Percentiles rank a stretch among this genome's conserved stretches.
Conservation (phyloP, 352 stramenopile species). For the Globisporangium paddicum region DNA sequence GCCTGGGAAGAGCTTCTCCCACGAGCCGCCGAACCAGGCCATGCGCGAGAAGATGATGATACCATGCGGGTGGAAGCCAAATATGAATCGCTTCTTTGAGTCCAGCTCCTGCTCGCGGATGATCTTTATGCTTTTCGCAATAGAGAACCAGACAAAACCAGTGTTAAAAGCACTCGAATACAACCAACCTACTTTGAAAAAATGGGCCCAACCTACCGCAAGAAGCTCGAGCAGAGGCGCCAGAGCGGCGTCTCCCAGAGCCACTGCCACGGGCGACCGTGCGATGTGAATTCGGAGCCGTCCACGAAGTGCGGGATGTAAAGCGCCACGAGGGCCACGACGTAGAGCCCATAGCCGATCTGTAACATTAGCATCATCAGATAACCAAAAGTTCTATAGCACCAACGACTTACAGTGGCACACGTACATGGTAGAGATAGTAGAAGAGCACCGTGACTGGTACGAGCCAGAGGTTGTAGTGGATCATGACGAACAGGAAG, state of each 20-base stretch:
- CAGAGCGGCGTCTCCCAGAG: conserved; percentile 29
- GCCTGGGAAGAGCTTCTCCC: conserved; percentile 62
- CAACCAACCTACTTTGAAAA: not conserved
- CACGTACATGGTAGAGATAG: conserved; percentile 44
- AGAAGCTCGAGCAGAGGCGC: conserved; percentile 48
- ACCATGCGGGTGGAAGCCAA: conserved; percentile 69
- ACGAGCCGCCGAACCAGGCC: conserved; percentile 57
- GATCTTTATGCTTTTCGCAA: conserved; percentile 38
- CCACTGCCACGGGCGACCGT: conserved; percentile 28
- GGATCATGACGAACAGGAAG: conserved; percentile 63
- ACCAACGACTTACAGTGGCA: no score
- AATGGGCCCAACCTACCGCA: conserved; percentile 24
- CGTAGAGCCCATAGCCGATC: conserved; percentile 46
- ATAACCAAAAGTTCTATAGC: not conserved
- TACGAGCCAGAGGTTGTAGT: conserved; percentile 71
- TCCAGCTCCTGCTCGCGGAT: conserved; percentile 64
- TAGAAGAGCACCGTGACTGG: conserved; percentile 52
- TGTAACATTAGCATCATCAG: conserved; percentile 6
- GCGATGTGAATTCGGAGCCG: conserved; percentile 27
- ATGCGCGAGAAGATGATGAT: conserved; percentile 77
- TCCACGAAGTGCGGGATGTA: conserved; percentile 48
- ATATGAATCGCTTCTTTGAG: conserved; percentile 64
- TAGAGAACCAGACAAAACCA: not conserved
- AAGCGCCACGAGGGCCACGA: conserved; percentile 43
- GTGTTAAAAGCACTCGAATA: not conserved